These are phyloP conservation scores for Coix lacrymajobi DNA, from an alignment of 176 grass and related monocot genomes.

Conservation along the genomic window DNA sequence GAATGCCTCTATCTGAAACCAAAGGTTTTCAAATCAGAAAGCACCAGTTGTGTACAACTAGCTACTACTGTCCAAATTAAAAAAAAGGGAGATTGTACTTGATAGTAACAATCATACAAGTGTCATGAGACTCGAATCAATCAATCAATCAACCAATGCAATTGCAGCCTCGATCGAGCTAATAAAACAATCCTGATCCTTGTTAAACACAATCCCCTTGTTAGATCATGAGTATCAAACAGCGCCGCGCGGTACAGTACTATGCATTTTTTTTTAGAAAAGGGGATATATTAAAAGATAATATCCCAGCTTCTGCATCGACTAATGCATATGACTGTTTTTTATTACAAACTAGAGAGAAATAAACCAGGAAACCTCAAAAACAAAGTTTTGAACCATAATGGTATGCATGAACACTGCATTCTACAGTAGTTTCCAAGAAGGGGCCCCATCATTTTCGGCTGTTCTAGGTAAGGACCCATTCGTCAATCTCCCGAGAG, in stretches of 20 bases:
- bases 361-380: no score
- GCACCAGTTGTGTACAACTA: not conserved
- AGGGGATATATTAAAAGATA: no score
- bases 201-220: not conserved
- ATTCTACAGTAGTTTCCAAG: not conserved
- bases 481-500: constrained; percentile 6
- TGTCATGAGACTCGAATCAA: not conserved
- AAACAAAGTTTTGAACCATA: no score
- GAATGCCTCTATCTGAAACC: not conserved
- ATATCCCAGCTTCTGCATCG: no score
- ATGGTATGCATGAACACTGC: no score
- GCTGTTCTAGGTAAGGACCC: constrained; percentile 30
- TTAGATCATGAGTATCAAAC: no score
- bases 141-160: not conserved
- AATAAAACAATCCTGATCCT: not conserved
- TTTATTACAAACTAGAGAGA: no score
- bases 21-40: not conserved
- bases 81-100: not conserved
- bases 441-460: not conserved
- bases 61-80: not conserved
- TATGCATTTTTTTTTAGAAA: no score
- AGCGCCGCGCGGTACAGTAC: no score
- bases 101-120: not conserved
- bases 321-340: no score
- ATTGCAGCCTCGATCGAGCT: not conserved